A percentile compares a stretch with the other conserved stretches of the same genome.
phyloP scores from a whole-genome alignment of 805 yeast genomes.

The Metschnikowia drakensbergensis region DNA sequence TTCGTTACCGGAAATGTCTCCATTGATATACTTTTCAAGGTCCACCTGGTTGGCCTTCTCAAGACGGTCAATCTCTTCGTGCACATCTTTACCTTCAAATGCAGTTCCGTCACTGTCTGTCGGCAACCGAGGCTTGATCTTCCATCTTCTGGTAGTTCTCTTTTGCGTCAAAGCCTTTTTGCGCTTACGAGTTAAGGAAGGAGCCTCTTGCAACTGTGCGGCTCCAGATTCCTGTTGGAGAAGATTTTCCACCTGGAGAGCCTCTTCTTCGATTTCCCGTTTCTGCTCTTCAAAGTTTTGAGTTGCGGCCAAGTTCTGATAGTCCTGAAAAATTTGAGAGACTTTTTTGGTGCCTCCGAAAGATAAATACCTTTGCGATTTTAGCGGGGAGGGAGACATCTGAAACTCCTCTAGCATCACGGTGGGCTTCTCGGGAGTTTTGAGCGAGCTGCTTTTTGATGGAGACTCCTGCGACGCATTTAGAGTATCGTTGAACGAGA shows the following conservation, averaged over 20 bases:
- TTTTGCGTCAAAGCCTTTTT: conserved; percentile 45
- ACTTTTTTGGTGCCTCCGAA: conserved; percentile 26
- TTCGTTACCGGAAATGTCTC: conserved; percentile 7
- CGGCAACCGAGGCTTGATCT: conserved; percentile 39
- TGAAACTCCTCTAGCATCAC: conserved; percentile 21
- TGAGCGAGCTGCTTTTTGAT: neutral
- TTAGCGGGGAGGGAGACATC: conserved; percentile 47
- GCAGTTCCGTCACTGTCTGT: conserved; percentile 22
- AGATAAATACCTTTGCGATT: conserved; percentile 28
- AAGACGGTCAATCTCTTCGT: conserved; percentile 35
- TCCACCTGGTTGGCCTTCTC: conserved; percentile 27
- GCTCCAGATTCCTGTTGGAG: conserved; percentile 4
- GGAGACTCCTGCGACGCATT: neutral
- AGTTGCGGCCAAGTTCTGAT: conserved; percentile 29
- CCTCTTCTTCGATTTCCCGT: conserved; percentile 16
- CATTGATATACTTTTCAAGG: conserved; percentile 23
- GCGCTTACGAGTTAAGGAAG: conserved; percentile 7
- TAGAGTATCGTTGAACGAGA: conserved; percentile 10
- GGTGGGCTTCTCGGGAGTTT: conserved; percentile 16
- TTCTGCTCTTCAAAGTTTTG: conserved; percentile 18
- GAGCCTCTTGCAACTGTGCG: neutral
- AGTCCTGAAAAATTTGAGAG: conserved; percentile 47
- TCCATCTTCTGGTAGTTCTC: conserved; percentile 50
- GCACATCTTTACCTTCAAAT: conserved; percentile 39
- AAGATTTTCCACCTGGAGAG: conserved; percentile 6